Evolutionary conservation across 176 grass and related monocot genomes (phyloP).

Genomic region (Triticum monococcum): DNA sequence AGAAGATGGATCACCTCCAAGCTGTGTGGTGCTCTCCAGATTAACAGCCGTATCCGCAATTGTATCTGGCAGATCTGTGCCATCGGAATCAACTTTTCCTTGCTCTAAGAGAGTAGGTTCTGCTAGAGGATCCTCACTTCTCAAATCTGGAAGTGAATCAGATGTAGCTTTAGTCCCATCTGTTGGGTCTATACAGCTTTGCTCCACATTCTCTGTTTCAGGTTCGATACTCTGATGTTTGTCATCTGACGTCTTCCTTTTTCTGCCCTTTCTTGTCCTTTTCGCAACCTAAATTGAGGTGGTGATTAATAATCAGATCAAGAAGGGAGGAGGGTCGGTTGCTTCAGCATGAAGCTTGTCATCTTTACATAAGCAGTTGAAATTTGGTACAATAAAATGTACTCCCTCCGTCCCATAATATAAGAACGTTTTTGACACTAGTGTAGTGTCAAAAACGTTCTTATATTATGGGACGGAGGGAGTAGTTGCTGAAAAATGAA

Average conservation of each 20-base stretch:
- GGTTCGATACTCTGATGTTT: constrained; percentile 30
- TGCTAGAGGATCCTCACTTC: not conserved
- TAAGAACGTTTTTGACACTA: too few species aligned
- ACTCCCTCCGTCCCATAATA: too few species aligned
- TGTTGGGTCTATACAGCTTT: constrained; percentile 26
- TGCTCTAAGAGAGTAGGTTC: constrained; percentile 28
- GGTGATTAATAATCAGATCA: constrained; percentile 19
- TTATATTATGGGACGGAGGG: too few species aligned
- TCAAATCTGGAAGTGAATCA: constrained; percentile 47
- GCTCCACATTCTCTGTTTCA: constrained; percentile 31
- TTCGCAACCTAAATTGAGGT: constrained; percentile 74
- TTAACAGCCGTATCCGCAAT: constrained; percentile 34
- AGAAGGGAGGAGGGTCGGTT: not conserved
- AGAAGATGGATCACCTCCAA: constrained; percentile 34
- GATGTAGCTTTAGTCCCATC: constrained; percentile 32
- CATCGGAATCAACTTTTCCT: constrained; percentile 23
- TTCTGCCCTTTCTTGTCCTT: constrained; percentile 77
- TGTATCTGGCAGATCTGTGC: constrained; percentile 37
- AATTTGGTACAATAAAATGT: constrained; percentile 9
- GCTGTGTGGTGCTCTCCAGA: constrained; percentile 19
- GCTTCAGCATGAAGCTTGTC: constrained; percentile 22
- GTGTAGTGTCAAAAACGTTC: too few species aligned
- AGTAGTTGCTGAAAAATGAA: constrained; percentile 20
- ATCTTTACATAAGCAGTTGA: constrained; percentile 26
- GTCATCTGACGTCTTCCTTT: constrained; percentile 51